Percentiles rank a stretch among this genome's conserved stretches.
phyloP scores from a whole-genome alignment of 495 filamentous ascomycete species.

The Neurospora terricola region DNA sequence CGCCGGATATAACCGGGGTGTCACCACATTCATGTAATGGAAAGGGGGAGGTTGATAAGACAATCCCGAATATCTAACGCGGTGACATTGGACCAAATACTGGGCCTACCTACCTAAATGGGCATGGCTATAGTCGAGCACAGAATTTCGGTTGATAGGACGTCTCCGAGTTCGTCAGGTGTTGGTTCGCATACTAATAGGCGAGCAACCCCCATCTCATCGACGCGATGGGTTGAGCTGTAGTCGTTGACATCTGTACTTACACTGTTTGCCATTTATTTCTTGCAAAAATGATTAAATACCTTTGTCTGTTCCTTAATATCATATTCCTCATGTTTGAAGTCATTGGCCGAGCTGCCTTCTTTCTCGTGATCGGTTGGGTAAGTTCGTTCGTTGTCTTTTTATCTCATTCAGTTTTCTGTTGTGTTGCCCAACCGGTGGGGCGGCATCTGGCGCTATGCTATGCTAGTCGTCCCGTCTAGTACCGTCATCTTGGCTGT shows the following conservation, averaged over 20 bases:
- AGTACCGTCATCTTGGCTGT: background rate
- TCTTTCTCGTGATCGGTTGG: background rate
- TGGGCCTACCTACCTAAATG: background rate
- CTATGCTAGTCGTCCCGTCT: background rate
- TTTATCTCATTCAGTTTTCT: background rate
- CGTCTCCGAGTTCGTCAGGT: background rate
- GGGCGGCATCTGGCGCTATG: background rate
- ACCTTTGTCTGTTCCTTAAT: background rate
- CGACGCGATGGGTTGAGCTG: background rate
- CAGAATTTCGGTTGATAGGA: background rate
- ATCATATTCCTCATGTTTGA: background rate
- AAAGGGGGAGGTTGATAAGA: background rate
- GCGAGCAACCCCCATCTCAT: background rate
- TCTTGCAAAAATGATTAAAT: background rate
- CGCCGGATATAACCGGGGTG: background rate
- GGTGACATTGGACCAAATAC: background rate
- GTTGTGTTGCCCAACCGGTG: background rate
- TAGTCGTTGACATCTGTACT: background rate
- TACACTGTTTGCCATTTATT: background rate
- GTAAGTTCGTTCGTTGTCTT: background rate
- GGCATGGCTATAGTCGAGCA: background rate
- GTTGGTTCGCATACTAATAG: background rate
- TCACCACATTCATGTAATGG: background rate
- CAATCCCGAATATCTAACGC: background rate
- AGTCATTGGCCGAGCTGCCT: background rate